A percentile compares a stretch with the other conserved stretches of the same genome.
Evolutionary conservation across 306 rosid genomes (phyloP).

Genomic region (Fragaria iinumae): DNA sequence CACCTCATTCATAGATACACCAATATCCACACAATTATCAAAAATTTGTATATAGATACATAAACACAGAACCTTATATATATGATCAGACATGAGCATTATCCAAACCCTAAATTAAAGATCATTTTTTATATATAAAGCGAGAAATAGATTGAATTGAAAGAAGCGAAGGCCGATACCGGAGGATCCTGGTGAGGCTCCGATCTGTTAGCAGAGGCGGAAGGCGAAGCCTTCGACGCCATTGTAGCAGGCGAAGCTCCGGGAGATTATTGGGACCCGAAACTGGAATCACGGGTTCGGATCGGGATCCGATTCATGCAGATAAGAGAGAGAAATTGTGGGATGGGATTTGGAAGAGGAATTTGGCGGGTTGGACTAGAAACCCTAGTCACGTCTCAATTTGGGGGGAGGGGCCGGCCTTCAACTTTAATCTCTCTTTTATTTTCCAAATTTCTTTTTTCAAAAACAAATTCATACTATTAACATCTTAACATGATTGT

Average conservation of each 20-base stretch:
- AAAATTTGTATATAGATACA: neutral
- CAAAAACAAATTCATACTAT: too few species aligned
- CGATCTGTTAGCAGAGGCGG: conserved; percentile 58
- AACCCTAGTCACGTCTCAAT: conserved; percentile 69
- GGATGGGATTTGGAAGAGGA: conserved; percentile 22
- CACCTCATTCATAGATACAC: neutral
- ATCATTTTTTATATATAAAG: neutral
- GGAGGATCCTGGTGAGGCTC: conserved; percentile 42
- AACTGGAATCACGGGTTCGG: conserved; percentile 40
- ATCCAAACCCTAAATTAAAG: neutral
- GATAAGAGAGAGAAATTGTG: conserved; percentile 16
- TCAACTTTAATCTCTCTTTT: conserved; percentile 23
- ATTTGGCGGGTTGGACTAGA: conserved; percentile 57
- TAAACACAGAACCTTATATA: neutral
- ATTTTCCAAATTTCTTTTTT: neutral
- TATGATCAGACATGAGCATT: conserved; percentile 3
- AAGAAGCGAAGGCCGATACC: conserved; percentile 33
- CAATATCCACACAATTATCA: neutral
- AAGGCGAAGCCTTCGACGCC: conserved; percentile 71
- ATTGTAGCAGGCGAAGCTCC: conserved; percentile 52
- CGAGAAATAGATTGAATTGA: neutral
- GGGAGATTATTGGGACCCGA: conserved; percentile 35
- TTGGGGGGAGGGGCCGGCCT: conserved; percentile 26
- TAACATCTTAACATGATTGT: too few species aligned
- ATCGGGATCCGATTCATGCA: conserved; percentile 58